Conservation (phyloP, 2,329 filamentous ascomycete genomes). For the Aureobasidium zeae region DNA sequence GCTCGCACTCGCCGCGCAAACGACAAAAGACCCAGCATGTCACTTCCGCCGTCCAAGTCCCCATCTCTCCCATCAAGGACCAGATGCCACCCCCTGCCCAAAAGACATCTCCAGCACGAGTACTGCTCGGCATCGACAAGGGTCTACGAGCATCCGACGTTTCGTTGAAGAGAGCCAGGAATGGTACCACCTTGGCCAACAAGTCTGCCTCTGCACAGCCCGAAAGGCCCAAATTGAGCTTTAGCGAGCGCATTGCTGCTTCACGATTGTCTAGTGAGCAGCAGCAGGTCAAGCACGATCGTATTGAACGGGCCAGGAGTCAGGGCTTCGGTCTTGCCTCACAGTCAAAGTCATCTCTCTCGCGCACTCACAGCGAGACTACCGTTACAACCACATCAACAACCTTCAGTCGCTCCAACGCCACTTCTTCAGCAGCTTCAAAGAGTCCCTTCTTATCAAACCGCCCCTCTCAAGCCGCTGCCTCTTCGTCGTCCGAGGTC, state of each 20-base stretch:
- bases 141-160: constrained; percentile 71
- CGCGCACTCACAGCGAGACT: constrained; percentile 1
- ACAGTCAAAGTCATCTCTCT: neutral
- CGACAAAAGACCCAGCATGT: constrained; percentile 8
- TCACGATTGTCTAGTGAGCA: constrained; percentile 42
- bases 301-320: constrained; percentile 35
- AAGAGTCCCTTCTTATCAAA: neutral
- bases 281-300: constrained; percentile 36
- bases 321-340: constrained; percentile 23
- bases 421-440: neutral
- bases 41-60: constrained; percentile 56
- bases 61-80: constrained; percentile 57
- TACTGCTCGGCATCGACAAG: constrained; percentile 82
- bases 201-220: constrained; percentile 10
- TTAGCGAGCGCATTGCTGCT: constrained; percentile 77
- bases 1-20: constrained; percentile 20
- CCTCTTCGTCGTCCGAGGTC: neutral
- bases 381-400: neutral
- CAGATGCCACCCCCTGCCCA: constrained; percentile 31
- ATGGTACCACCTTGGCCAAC: constrained; percentile 24
- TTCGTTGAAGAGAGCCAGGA: constrained; percentile 63
- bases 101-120: constrained; percentile 62
- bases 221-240: constrained; percentile 45
- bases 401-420: constrained; percentile 4
- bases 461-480: neutral